Percentiles rank a stretch among this genome's conserved stretches.
phyloP scores from a whole-genome alignment of 257 asterid species.

The Solanum sejunctum region DNA sequence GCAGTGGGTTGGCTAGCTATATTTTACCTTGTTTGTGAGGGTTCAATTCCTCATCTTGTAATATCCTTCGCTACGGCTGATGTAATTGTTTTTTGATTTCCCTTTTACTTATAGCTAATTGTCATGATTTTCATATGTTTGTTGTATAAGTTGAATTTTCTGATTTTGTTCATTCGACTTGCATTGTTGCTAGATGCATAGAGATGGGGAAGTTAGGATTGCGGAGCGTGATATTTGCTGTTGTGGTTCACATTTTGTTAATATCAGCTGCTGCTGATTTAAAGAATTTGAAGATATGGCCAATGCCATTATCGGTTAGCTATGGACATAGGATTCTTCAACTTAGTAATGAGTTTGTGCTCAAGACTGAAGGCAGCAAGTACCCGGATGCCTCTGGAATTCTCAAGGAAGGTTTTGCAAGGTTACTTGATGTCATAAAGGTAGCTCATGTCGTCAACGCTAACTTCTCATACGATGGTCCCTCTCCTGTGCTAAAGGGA shows the following conservation, averaged over 20 bases:
- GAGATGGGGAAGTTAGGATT: constrained; percentile 24
- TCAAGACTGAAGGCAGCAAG: constrained; percentile 60
- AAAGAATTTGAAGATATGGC: constrained; percentile 62
- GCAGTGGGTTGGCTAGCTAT: not conserved
- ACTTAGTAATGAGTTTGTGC: constrained; percentile 46
- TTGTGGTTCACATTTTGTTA: constrained; percentile 18
- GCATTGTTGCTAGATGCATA: constrained; percentile 10
- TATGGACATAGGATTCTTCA: constrained; percentile 36
- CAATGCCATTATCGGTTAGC: constrained; percentile 73
- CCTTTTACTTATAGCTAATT: not conserved
- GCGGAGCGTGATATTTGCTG: constrained; percentile 12
- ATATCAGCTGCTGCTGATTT: constrained; percentile 24
- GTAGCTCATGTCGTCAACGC: constrained; percentile 45
- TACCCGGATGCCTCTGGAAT: constrained; percentile 61
- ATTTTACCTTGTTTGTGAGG: not conserved
- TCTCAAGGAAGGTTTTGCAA: constrained; percentile 61
- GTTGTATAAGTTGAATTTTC: not conserved
- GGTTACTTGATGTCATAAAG: constrained; percentile 28
- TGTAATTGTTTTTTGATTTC: not conserved
- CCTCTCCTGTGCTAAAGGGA: constrained; percentile 52
- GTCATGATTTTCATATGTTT: not conserved
- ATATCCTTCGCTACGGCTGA: not conserved
- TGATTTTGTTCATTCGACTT: not conserved
- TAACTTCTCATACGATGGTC: constrained; percentile 23
- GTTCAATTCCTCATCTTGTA: not conserved